Evolutionary conservation across 495 filamentous ascomycete genomes (phyloP).

Genomic region (Penicillium herquei): DNA sequence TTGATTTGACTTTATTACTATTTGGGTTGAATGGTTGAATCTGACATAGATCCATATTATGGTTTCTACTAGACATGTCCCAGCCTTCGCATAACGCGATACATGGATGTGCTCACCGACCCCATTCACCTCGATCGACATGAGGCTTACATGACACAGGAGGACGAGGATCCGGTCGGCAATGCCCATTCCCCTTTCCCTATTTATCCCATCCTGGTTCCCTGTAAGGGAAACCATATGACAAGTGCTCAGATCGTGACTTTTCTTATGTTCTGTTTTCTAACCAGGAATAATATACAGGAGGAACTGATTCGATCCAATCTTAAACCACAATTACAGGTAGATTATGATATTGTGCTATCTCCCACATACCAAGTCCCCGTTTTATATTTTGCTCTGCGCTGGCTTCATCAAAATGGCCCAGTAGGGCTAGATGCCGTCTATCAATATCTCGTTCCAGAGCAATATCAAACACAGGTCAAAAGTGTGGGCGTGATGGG

Average conservation of each 20-base stretch:
- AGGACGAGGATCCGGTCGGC: constrained; percentile 41
- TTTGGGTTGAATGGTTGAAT: too few relatives aligned
- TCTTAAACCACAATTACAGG: constrained; percentile 30
- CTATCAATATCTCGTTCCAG: constrained; percentile 67
- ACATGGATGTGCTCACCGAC: constrained; percentile 17
- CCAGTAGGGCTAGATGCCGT: constrained; percentile 63
- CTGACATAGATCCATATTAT: constrained; percentile 9
- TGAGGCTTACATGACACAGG: constrained; percentile 8
- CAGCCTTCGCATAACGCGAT: constrained; percentile 38
- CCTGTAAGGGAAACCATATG: too few relatives aligned
- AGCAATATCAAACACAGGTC: constrained; percentile 55
- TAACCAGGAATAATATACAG: constrained; percentile 19
- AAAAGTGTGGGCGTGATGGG: constrained; percentile 63
- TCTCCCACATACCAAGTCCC: constrained; percentile 52
- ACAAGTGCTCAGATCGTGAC: too few relatives aligned
- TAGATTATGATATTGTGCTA: constrained; percentile 54
- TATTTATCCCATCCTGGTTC: background rate
- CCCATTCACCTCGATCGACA: constrained; percentile 8
- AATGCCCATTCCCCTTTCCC: background rate
- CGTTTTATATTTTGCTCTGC: constrained; percentile 53
- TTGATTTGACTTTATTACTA: too few relatives aligned
- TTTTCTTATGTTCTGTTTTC: too few relatives aligned
- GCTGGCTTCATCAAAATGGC: constrained; percentile 61
- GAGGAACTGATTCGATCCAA: constrained; percentile 40
- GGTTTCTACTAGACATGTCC: constrained; percentile 24